Percentiles rank a stretch among this genome's conserved stretches.
These are phyloP conservation scores for Eimeria acervulina DNA, from an alignment of 169 alveolate genomes.

Conservation along the genomic window DNA sequence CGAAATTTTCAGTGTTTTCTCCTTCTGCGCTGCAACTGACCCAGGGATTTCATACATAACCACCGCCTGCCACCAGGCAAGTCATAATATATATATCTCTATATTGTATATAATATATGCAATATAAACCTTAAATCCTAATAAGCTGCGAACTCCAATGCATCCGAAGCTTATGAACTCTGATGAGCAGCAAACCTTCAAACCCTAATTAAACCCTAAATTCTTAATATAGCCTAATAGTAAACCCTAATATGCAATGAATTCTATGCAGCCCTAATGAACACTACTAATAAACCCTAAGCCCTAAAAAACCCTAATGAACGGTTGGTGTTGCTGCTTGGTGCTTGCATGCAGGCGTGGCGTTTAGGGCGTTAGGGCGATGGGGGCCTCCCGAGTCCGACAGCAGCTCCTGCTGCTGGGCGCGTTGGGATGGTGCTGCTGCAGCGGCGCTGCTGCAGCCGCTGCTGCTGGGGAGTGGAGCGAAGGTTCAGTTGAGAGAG, in stretches of 20 bases:
- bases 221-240: no score
- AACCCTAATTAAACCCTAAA: constrained; percentile 6
- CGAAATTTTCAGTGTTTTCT: no score
- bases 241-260: background rate
- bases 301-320: background rate
- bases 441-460: constrained; percentile 4
- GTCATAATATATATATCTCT: no score
- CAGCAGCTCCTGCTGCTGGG: background rate
- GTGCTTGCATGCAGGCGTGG: background rate
- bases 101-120: no score
- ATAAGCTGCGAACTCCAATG: background rate
- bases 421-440: background rate
- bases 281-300: background rate
- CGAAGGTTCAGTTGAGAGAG: background rate
- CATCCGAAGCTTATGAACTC: no score
- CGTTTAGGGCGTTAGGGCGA: background rate
- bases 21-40: no score
- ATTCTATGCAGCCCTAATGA: background rate
- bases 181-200: no score
- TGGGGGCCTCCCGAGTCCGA: background rate
- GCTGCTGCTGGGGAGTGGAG: background rate
- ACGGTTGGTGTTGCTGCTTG: background rate
- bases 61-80: background rate
- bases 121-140: background rate
- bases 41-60: background rate